Evolutionary conservation across 208 protist species (phyloP).

Genomic region (Perkinsela sp.): DNA sequence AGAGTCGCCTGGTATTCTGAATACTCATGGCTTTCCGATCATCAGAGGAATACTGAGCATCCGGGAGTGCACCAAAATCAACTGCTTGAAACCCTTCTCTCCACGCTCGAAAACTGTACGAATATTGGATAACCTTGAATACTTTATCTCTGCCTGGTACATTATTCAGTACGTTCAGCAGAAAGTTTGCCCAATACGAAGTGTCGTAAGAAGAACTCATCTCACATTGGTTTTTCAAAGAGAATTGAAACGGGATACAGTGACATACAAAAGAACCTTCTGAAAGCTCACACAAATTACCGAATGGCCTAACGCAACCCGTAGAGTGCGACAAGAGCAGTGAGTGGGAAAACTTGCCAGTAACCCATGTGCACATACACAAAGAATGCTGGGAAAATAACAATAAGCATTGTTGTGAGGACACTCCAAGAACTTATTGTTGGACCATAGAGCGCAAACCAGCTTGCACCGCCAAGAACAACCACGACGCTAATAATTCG

Average conservation of each 20-base stretch:
- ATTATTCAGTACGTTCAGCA: conserved; percentile 24
- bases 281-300: too few relatives aligned
- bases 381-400: not conserved
- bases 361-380: not conserved
- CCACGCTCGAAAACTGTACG: conserved; percentile 40
- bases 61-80: not conserved
- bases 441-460: conserved; percentile 27
- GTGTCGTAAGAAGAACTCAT: too few relatives aligned
- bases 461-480: conserved; percentile 35
- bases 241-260: too few relatives aligned
- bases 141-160: conserved; percentile 59
- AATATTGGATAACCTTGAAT: conserved; percentile 59
- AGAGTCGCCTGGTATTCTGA: conserved; percentile 46
- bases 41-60: conserved; percentile 29
- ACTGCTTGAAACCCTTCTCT: conserved; percentile 15
- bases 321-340: not conserved
- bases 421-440: not conserved
- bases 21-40: conserved; percentile 64
- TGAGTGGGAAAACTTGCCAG: not conserved
- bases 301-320: too few relatives aligned
- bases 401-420: not conserved
- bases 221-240: too few relatives aligned
- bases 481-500: conserved; percentile 50
- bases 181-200: not conserved
- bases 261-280: too few relatives aligned